Base-by-base conservation (phyloP, 2,329 filamentous ascomycete genomes). In the Monilinia aucupariae region DNA sequence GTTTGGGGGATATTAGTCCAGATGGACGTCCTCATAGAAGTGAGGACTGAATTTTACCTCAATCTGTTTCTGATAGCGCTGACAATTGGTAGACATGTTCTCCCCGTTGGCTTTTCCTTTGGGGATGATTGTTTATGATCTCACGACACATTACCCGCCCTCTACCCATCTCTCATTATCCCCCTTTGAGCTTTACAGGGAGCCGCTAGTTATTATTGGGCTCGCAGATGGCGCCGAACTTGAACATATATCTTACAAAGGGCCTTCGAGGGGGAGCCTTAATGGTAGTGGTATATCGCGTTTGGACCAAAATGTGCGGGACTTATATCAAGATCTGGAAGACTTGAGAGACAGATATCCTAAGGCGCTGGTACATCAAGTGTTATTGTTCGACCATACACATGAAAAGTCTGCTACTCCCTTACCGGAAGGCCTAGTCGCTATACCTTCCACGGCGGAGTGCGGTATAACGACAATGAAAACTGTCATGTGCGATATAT, bases 141-240 rank as follows among this genome's bases (percentile, higher is more conserved):
- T 97, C 66, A 87, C 89, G 64, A 91, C 90, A 65, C 88, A 91
- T 71, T 80, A 89, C 62, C 89, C 91, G 30, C 86, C 90, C n/a
- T 82, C 86, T 39, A 91, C 90, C 39, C 91, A 96, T 73, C 80
- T 91, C 50, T 83, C 90, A 25, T 78, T 96, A 48, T 89, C 89
- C 45, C 92, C 94, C 0, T 97, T 97, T 78, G 94, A 99, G 74
- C 80, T 93, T 50, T 96, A 91, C 75, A 85, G 92, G 70, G 91
- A 96, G 74, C 89, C 91, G 10, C 80, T 97, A 61, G 85, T 89
- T 59, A 81, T 97, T 32, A 83, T 99, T 66, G 93, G 91, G 3
- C 81, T 97, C 64, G 90, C 91, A 20, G 93, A 97, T 76, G 91
- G 90, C 54, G 77, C 79, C 48, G 91, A 96, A 75, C 80, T 90